Base-by-base conservation (phyloP, 2,329 filamentous ascomycete species). In the Aspergillus eucalypticola region DNA sequence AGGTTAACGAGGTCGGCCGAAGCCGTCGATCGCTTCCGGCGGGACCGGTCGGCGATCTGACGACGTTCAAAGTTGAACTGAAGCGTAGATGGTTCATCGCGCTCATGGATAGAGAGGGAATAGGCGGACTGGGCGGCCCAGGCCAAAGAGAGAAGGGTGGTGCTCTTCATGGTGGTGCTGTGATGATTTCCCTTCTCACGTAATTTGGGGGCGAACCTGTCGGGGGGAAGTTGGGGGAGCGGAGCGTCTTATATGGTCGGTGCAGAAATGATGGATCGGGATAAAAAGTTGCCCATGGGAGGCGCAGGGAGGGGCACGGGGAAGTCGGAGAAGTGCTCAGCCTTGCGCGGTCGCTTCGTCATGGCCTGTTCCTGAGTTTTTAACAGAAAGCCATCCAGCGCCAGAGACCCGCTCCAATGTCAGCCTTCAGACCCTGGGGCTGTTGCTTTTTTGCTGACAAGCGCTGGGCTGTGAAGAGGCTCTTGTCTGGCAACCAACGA, bases 21-120 rank as follows among this genome's bases (percentile, higher is more conserved):
- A 48, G 52, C 54, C 21, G 54, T 27, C 41, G 63, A 54, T 61
- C 63, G 44, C 48, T 58, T 27, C 42, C 48, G 23, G 46, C 48
- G 25, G 46, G 39, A 15, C 19, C 42, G 62, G 27, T 58, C 48
- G 2, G 50, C 8, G 50, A 21, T n/a, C 19, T 48, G 59, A n/a
- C 54, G 62, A 23, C 63, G 53, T 21, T 44, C 49, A 21, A 65
- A 41, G 8, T 58, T 59, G 29, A 63, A 55, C 17, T 56, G 56
- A 19, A 63, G 32, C 17, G 56, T 54, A 5, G 55, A 59, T 17
- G 63, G 63, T 5, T 44, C 25, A 25, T 61, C 59, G 35, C 63
- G 60, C 19, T 59, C 52, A 29, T 63, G 59, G n/a, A 63, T 54
- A 23, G 51, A 50, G 17, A 61, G 38, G 8, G 52, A 56, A 57